A percentile compares a stretch with the other conserved stretches of the same genome.
These are phyloP conservation scores for Vaccinium macrocarpon DNA, from an alignment of 148 eudicot species.

Conservation along the genomic window DNA sequence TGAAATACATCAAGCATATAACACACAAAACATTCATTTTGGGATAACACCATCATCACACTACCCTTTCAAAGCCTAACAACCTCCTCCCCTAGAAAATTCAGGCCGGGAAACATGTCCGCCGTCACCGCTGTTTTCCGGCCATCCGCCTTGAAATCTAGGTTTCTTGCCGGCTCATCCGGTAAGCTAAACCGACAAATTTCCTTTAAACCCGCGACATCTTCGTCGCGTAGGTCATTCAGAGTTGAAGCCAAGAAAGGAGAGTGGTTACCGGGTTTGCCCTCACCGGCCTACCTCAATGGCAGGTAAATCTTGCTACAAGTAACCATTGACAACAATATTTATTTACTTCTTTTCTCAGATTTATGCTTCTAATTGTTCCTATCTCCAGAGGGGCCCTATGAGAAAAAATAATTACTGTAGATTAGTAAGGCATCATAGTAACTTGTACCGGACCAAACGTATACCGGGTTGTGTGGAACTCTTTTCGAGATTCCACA, in stretches of 20 bases:
- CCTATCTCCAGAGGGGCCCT: background rate
- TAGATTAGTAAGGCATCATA: background rate
- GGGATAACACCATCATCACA: background rate
- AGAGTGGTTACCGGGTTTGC: conserved; percentile 90
- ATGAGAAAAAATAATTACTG: no score
- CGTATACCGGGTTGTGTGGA: no score
- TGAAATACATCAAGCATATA: conserved; percentile 26
- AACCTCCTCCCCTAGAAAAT: conserved; percentile 10
- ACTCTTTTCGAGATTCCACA: no score
- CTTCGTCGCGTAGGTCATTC: conserved; percentile 40
- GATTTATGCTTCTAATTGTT: background rate
- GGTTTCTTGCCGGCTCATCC: conserved; percentile 61
- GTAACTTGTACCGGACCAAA: background rate
- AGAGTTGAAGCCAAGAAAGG: conserved; percentile 96
- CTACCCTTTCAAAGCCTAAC: background rate
- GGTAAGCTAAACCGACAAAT: conserved; percentile 57
- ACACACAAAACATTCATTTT: conserved; percentile 17
- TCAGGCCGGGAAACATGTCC: conserved; percentile 51
- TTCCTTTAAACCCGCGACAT: conserved; percentile 32
- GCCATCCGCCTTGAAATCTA: conserved; percentile 53
- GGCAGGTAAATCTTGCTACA: conserved; percentile 58
- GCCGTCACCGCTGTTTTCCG: conserved; percentile 78
- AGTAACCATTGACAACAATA: background rate
- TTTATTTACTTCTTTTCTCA: no score
- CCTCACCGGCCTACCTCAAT: conserved; percentile 78